Evolutionary conservation across 208 protist species (phyloP).

Genomic region (Novymonas esmeraldas): DNA sequence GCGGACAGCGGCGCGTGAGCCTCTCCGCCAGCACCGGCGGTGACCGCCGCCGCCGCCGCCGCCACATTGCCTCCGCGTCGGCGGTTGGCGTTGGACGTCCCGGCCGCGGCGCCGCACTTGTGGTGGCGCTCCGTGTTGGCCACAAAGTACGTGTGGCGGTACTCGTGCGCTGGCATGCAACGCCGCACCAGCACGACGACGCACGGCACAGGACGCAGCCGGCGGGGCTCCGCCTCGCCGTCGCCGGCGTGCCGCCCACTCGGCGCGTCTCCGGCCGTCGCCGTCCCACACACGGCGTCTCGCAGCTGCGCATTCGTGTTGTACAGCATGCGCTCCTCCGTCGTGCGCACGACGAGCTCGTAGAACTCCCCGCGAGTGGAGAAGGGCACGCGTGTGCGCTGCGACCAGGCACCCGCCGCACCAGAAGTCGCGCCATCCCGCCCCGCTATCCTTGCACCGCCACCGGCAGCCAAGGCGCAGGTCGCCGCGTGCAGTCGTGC

Average conservation of each 20-base stretch:
- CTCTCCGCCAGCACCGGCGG: neutral
- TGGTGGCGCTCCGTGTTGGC: slow-evolving; percentile 36
- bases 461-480: neutral
- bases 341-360: slow-evolving; percentile 40
- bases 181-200: slow-evolving; percentile 47
- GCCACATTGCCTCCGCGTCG: neutral
- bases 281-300: neutral
- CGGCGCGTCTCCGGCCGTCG: neutral
- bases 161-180: slow-evolving; percentile 26
- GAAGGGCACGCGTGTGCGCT: slow-evolving; percentile 30
- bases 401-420: neutral
- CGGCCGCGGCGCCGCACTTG: slow-evolving; percentile 1
- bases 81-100: no score
- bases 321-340: slow-evolving; percentile 36
- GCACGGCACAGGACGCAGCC: slow-evolving; percentile 45
- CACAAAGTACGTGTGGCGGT: slow-evolving; percentile 32
- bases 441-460: neutral
- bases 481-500: slow-evolving; percentile 18
- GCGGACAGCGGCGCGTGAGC: neutral
- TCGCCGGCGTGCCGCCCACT: neutral
- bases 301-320: slow-evolving; percentile 29
- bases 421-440: neutral
- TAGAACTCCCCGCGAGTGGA: slow-evolving; percentile 36
- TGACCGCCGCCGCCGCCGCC: no score
- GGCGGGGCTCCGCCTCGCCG: neutral